phyloP scores from a whole-genome alignment of 495 filamentous ascomycete species.

The Cetradonia linearis region DNA sequence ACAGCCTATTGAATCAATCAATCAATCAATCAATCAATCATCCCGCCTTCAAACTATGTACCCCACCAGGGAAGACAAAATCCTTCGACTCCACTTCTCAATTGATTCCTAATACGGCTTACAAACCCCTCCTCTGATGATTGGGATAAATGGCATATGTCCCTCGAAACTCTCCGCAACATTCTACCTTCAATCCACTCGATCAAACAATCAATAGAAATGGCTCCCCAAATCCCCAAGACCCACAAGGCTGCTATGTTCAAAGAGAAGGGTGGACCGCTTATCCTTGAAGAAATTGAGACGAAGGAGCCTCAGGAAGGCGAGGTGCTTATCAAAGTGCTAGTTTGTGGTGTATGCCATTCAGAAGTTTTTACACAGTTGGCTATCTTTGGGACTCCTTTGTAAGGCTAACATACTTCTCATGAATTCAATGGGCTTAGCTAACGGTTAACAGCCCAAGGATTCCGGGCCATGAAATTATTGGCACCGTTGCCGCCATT shows the following conservation, averaged over 20 bases:
- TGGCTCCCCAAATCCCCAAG: slow-evolving; percentile 42
- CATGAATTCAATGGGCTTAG: background rate
- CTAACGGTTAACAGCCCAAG: slow-evolving; percentile 16
- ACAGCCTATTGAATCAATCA: too few species aligned
- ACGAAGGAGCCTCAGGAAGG: slow-evolving; percentile 55
- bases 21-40: too few species aligned
- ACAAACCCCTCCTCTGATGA: background rate
- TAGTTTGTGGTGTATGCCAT: slow-evolving; percentile 55
- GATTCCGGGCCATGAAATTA: slow-evolving; percentile 46
- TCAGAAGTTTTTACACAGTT: slow-evolving; percentile 56
- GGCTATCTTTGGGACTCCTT: slow-evolving; percentile 28
- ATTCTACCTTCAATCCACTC: slow-evolving; percentile 3
- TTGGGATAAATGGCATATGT: background rate
- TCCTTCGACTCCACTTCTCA: background rate
- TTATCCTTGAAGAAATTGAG: slow-evolving; percentile 55
- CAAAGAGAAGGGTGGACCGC: slow-evolving; percentile 57
- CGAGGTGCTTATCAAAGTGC: slow-evolving; percentile 51
- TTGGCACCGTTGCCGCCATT: slow-evolving; percentile 52
- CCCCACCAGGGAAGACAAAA: too few species aligned
- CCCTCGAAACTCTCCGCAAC: slow-evolving; percentile 12
- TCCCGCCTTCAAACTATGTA: too few species aligned
- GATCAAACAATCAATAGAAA: slow-evolving; percentile 13
- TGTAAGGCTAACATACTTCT: background rate
- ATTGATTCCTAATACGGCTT: background rate
- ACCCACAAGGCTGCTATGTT: slow-evolving; percentile 61